Base-by-base conservation (phyloP, 2,329 filamentous ascomycete species). In the Cordyceps cicadae region DNA sequence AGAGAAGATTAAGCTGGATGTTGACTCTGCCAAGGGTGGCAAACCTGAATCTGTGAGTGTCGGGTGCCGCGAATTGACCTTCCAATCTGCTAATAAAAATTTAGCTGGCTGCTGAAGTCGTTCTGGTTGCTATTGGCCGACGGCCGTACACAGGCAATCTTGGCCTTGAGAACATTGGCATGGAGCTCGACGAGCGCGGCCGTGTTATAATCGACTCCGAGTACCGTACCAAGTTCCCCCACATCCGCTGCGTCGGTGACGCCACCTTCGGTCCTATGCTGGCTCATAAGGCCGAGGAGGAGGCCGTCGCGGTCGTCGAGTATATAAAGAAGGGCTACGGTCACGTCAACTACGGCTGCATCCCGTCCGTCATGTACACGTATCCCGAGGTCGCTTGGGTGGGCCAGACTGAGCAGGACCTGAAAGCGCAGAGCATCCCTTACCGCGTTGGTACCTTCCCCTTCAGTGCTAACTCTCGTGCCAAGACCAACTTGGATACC, bases 291-390 rank as follows among this genome's bases (percentile, higher is more conserved):
- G 94, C 94, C 56, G 94, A 99, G 79, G 94, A 99, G 79, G 94
- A 99, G 79, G 94, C 85, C 63, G 92, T 97, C 65, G 94, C 94
- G 37, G 93, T 88, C 62, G 83, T 97, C 64, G 94, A 99, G 78
- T 97, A 92, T 82, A 94, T 99, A 77, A 93, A 90, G 80, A 97
- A 97, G 83, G 92, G 92, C 66, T 89, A 95, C 77, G 94, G 94
- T 62, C 94, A 99, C 77, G 94, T 99, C 78, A 99, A 99, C 87
- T 99, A 99, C 79, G 90, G 86, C 70, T 90, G 89, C 75, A 99
- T 99, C 72, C 94, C 94, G 66, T 94, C 90, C 39, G 94, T 99
- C 79, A 99, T 99, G 94, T 99, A 99, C 85, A 97, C 94, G 12
- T 88, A 97, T 80, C 94, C 94, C 39, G 94, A 99, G 77, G 94